Evolutionary conservation across 2,329 filamentous ascomycete species (phyloP), one percentile per base, ranked within the genome.

Genomic region (Xylaria sp.): DNA sequence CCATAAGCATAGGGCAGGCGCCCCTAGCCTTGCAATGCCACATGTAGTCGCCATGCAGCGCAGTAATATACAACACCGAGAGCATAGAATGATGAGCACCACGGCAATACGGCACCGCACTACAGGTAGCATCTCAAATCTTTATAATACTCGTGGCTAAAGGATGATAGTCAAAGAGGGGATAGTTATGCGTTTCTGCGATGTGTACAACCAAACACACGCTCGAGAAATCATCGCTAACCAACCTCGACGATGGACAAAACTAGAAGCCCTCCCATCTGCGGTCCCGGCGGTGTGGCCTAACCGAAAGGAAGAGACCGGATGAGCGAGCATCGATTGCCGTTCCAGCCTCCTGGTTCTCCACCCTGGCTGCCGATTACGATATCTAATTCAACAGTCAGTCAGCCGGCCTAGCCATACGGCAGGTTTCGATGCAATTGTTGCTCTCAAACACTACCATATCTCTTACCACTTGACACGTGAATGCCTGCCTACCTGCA

Each of bases 401-500:
- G 38, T n/a, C 35, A 31, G 40, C 15, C 57, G 47, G 35, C 7
- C 28, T 25, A 23, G 40, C 15, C 52, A 51, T 35, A 11, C 28
- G 31, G 59, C 40, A 45, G 54, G 38, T 47, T 64, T 21, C 21
- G 19, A 35, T 35, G 19, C 37, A 38, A 21, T 49, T 28, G 19
- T 43, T 46, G 35, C 45, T 45, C 40, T 14, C 19, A 43, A 21
- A 35, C 31, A 28, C 46, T 37, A 37, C 31, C 47, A 35, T 35
- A n/a, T 35, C 17, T 46, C 46, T 46, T 21, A 33, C 19, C 38
- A 42, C 37, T 46, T 43, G 19, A 65, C 59, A 62, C 50, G 54
- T 59, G 62, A 65, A 65, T 55, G 31, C 50, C 56, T 56, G 19
- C 21, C 28, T 45, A 23, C 50, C 56, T 56, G 19, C 21, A 23